Conservation (phyloP, 2,329 filamentous ascomycete genomes). For the Hypoxylon sp. region DNA sequence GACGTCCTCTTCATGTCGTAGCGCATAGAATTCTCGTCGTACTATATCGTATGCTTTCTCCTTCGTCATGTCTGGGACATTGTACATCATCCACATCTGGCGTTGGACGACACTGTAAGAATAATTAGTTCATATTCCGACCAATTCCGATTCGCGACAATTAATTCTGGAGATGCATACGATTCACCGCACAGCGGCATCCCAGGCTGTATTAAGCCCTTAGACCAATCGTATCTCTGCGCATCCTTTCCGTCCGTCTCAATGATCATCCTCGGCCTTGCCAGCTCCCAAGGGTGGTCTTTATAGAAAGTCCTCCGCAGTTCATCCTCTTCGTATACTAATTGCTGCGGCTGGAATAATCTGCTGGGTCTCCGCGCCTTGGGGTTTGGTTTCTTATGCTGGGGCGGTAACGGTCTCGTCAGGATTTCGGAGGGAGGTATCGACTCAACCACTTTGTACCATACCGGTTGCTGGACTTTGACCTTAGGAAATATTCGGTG, state of each 20-base stretch:
- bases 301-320: slow-evolving; percentile 87
- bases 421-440: slow-evolving; percentile 73
- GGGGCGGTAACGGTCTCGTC: slow-evolving; percentile 66
- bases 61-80: slow-evolving; percentile 70
- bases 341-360: slow-evolving; percentile 83
- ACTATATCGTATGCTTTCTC: slow-evolving; percentile 86
- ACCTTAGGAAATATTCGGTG: slow-evolving; percentile 53
- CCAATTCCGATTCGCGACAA: not conserved
- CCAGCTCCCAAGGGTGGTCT: slow-evolving; percentile 98
- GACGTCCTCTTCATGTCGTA: slow-evolving; percentile 86
- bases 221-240: slow-evolving; percentile 84
- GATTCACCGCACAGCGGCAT: slow-evolving; percentile 87
- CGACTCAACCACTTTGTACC: slow-evolving; percentile 66
- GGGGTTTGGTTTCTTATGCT: slow-evolving; percentile 60
- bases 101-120: slow-evolving; percentile 86
- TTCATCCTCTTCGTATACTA: slow-evolving; percentile 86
- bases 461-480: slow-evolving; percentile 59
- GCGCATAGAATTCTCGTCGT: slow-evolving; percentile 89
- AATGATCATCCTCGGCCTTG: slow-evolving; percentile 85
- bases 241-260: slow-evolving; percentile 89
- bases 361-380: slow-evolving; percentile 76
- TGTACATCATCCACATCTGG: slow-evolving; percentile 86
- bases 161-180: slow-evolving; percentile 62
- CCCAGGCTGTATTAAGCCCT: slow-evolving; percentile 78
- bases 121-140: slow-evolving; percentile 21